Conservation (phyloP, 331 rosid genomes). For the Arachis monticola region DNA sequence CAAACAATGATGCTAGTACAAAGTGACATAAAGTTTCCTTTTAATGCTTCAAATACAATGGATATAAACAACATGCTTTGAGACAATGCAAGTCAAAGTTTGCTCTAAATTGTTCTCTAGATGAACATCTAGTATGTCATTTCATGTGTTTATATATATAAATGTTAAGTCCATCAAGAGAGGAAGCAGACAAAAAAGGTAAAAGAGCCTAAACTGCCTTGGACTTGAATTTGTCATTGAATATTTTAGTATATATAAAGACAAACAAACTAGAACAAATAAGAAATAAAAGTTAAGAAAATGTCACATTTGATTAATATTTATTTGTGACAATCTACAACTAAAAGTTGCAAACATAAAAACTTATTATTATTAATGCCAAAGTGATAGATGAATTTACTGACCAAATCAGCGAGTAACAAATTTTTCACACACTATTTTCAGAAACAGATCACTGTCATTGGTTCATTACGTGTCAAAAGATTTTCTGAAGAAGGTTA, state of each 20-base stretch:
- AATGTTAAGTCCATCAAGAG: constrained; percentile 4
- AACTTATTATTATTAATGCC: not conserved
- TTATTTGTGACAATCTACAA: constrained; percentile 2
- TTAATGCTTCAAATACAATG: constrained; percentile 47
- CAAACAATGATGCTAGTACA: constrained; percentile 58
- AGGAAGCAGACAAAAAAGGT: constrained; percentile 35
- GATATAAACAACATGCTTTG: constrained; percentile 29
- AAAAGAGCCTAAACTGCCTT: constrained; percentile 33
- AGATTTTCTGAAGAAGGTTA: constrained; percentile 27
- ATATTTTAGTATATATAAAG: constrained; percentile 11
- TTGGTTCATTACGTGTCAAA: not conserved
- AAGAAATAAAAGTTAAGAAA: not conserved
- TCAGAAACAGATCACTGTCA: constrained; percentile 6
- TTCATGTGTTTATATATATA: constrained; percentile 4
- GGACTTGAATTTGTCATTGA: constrained; percentile 31
- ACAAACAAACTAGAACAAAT: constrained; percentile 6
- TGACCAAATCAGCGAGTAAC: constrained; percentile 10
- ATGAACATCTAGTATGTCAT: constrained; percentile 30
- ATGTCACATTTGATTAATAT: constrained; percentile 11
- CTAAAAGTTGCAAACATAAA: not conserved
- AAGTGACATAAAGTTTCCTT: constrained; percentile 65
- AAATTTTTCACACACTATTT: constrained; percentile 20
- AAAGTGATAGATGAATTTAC: not conserved
- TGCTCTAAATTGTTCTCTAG: constrained; percentile 31
- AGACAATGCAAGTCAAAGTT: constrained; percentile 23